These are phyloP conservation scores for Posidonia oceanica DNA, from an alignment of 116 monocot genomes.

Conservation along the genomic window DNA sequence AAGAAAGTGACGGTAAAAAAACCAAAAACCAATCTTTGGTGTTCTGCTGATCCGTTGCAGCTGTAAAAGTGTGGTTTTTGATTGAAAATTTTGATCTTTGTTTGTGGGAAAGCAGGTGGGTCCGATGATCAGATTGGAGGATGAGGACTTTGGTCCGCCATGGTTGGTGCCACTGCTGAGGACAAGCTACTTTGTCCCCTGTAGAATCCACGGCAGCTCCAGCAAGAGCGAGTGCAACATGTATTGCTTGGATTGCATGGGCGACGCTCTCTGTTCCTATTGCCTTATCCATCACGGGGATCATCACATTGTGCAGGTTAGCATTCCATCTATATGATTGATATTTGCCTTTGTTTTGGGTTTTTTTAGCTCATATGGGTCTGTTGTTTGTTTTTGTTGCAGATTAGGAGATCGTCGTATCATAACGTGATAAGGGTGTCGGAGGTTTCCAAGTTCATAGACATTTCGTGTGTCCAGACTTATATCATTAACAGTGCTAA, in stretches of 20 bases:
- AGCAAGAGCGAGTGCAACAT: constrained; percentile 93
- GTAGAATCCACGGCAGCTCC: constrained; percentile 39
- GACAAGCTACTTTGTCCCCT: constrained; percentile 51
- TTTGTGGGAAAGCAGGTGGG: constrained; percentile 12
- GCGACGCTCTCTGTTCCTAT: constrained; percentile 54
- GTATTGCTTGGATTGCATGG: constrained; percentile 82
- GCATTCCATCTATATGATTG: neutral
- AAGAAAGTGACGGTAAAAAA: constrained; percentile 39
- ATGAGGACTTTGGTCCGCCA: constrained; percentile 36
- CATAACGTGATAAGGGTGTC: constrained; percentile 45
- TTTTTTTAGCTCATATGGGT: neutral
- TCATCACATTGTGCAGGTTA: constrained; percentile 42
- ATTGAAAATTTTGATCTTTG: neutral
- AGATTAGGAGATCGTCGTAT: constrained; percentile 48
- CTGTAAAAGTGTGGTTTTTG: neutral
- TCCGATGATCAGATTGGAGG: constrained; percentile 19
- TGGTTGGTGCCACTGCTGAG: constrained; percentile 53
- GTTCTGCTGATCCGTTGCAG: neutral
- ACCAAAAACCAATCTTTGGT: neutral
- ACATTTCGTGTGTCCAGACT: constrained; percentile 33
- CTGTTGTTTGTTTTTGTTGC: constrained; percentile 5
- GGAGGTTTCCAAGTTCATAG: constrained; percentile 35
- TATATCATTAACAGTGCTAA: constrained; percentile 40
- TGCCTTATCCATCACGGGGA: constrained; percentile 28
- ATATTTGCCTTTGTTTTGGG: neutral